Evolutionary conservation across 345 rosid species (phyloP), one percentile per base, ranked within the genome.

Genomic region (Camelina neglecta): DNA sequence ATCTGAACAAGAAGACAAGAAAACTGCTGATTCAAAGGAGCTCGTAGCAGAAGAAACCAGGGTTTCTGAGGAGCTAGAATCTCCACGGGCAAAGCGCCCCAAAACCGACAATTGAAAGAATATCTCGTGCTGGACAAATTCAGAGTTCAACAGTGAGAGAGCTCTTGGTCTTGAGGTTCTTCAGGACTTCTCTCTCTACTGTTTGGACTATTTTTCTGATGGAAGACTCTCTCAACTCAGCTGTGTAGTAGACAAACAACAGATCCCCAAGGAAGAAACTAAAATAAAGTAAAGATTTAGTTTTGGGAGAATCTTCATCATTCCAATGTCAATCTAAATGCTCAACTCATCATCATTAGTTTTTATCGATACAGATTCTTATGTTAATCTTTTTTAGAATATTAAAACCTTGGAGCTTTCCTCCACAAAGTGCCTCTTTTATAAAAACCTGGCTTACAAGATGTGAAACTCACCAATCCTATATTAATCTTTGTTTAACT

Each of bases 1-100:
- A 75, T 55, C 79, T 15, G 78, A 93, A 80, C 60, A 72, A 51
- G 69, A 50, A 66, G 74, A 51, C 50, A 53, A 78, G 67, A 83
- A 88, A 69, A 67, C 74, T 42, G 65, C 85, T 15, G 77, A 51
- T 11, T 11, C 65, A 12, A 60, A 65, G 33, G 77, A 59, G 60
- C 72, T 58, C 42, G 33, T 26, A 76, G 29, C 55, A 56, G 81
- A 80, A 26, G 83, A 69, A 57, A 53, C 80, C 48, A 65, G 45
- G 20, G 64, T 56, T 20, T 18, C 72, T 38, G 18, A 77, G 64
- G 81, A 71, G 29, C 76, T 67, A 59, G 77, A 72, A 42, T 51
- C 81, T 49, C 77, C 77, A 4, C 56, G 42, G 73, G 53, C 81
- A 65, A 78, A 78, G 57, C 81, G 81, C 9, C 58, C 69, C 73